phyloP scores from a whole-genome alignment of 768 basidiomycete species.

The Lactarius indigo region DNA sequence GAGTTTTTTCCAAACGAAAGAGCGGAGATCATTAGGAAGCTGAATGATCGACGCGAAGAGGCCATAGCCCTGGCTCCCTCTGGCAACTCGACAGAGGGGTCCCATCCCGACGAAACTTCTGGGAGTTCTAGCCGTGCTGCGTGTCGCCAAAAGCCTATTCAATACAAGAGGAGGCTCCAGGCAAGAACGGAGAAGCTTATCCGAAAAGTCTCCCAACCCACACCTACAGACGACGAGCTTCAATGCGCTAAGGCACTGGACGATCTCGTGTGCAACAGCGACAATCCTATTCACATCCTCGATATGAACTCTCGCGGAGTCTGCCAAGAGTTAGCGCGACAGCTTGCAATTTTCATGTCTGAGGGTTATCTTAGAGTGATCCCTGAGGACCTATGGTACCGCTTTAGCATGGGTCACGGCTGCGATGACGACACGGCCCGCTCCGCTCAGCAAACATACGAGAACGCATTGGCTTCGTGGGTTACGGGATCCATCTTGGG shows the following conservation, averaged over 20 bases:
- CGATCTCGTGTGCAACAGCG: background rate
- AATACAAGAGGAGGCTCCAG: constrained; percentile 10
- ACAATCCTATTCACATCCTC: constrained; percentile 6
- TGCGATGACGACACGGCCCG: constrained; percentile 7
- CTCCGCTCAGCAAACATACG: constrained; percentile 18
- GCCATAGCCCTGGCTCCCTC: constrained; percentile 10
- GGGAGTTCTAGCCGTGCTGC: background rate
- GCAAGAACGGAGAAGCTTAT: constrained; percentile 2
- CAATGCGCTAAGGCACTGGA: constrained; percentile 8
- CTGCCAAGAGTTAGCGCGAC: constrained; percentile 19
- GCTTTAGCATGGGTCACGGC: background rate
- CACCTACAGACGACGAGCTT: constrained; percentile 7
- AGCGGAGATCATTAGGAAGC: constrained; percentile 5
- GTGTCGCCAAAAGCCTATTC: constrained; percentile 12
- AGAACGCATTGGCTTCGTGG: constrained; percentile 16
- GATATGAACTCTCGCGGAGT: constrained; percentile 10
- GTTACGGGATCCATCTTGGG: constrained; percentile 11
- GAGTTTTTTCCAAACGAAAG: background rate
- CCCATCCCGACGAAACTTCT: background rate
- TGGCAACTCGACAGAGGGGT: background rate
- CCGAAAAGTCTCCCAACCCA: background rate
- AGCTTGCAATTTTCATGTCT: constrained; percentile 21
- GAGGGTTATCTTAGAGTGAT: constrained; percentile 17
- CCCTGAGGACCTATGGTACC: constrained; percentile 20
- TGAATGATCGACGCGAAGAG: constrained; percentile 9